Conservation (phyloP, 2,329 filamentous ascomycete species). For the Ophiostoma perfectum region DNA sequence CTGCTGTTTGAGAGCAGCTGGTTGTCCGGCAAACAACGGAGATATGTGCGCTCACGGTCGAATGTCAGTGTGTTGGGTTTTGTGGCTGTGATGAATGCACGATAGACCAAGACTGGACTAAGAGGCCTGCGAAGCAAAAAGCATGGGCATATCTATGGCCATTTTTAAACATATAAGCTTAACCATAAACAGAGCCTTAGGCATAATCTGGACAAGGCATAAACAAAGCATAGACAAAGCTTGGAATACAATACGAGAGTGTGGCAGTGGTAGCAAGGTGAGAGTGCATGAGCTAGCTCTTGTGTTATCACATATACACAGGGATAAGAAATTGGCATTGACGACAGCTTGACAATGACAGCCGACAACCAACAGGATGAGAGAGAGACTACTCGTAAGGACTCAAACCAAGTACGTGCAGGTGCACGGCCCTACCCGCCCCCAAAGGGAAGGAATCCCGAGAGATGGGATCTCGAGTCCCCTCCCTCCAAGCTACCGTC, state of each 20-base stretch:
- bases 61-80: no score
- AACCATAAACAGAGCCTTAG: no score
- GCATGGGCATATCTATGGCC: no score
- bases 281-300: not conserved
- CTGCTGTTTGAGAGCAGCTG: not conserved
- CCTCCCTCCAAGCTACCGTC: not conserved
- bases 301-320: not conserved
- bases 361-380: not conserved
- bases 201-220: no score
- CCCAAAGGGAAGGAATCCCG: conserved; percentile 7
- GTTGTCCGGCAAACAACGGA: conserved; percentile 2
- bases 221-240: no score
- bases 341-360: not conserved
- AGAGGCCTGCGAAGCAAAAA: no score
- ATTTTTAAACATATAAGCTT: no score
- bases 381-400: not conserved
- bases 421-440: conserved; percentile 1
- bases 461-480: not conserved
- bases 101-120: no score
- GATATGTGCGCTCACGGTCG: not conserved
- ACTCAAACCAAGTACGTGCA: not conserved
- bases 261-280: not conserved
- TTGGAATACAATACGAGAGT: no score
- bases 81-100: no score
- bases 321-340: not conserved